Evolutionary conservation across 2,329 filamentous ascomycete genomes (phyloP).

Genomic region (Endocalyx cinctus): DNA sequence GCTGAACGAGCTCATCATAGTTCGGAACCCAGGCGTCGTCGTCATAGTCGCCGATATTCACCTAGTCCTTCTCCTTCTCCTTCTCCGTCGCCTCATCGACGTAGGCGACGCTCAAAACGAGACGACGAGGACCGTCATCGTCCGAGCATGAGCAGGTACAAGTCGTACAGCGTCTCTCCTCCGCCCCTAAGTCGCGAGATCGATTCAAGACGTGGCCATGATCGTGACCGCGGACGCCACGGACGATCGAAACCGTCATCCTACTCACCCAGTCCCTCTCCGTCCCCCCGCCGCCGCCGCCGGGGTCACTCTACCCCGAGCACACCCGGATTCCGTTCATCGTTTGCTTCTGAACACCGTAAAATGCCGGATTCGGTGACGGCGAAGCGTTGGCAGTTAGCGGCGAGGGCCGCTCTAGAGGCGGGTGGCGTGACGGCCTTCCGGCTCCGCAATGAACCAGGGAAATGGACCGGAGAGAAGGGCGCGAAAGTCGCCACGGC

Average conservation of each 20-base stretch:
- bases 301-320: slow-evolving; percentile 14
- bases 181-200: slow-evolving; percentile 9
- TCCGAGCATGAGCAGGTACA: neutral
- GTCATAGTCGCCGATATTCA: slow-evolving; percentile 13
- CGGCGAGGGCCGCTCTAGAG: slow-evolving; percentile 41
- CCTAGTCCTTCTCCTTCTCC: slow-evolving; percentile 17
- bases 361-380: slow-evolving; percentile 8
- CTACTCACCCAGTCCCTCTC: slow-evolving; percentile 13
- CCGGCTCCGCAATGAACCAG: slow-evolving; percentile 39
- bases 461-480: slow-evolving; percentile 44
- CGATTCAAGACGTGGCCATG: slow-evolving; percentile 9
- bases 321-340: slow-evolving; percentile 6
- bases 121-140: slow-evolving; percentile 6
- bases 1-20: slow-evolving; percentile 10
- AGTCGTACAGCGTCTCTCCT: slow-evolving; percentile 8
- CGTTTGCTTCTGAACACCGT: slow-evolving; percentile 1
- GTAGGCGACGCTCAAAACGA: slow-evolving; percentile 12
- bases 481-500: slow-evolving; percentile 45
- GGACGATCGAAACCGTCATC: slow-evolving; percentile 12
- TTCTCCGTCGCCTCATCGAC: slow-evolving; percentile 16
- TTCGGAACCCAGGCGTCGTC: slow-evolving; percentile 7
- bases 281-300: slow-evolving; percentile 9
- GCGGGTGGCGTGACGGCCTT: slow-evolving; percentile 46
- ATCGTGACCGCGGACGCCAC: slow-evolving; percentile 17
- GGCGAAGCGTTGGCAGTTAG: slow-evolving; percentile 27